Conservation (phyloP, 192 early-diverging fungal genomes). For the Mortierella antarctica region DNA sequence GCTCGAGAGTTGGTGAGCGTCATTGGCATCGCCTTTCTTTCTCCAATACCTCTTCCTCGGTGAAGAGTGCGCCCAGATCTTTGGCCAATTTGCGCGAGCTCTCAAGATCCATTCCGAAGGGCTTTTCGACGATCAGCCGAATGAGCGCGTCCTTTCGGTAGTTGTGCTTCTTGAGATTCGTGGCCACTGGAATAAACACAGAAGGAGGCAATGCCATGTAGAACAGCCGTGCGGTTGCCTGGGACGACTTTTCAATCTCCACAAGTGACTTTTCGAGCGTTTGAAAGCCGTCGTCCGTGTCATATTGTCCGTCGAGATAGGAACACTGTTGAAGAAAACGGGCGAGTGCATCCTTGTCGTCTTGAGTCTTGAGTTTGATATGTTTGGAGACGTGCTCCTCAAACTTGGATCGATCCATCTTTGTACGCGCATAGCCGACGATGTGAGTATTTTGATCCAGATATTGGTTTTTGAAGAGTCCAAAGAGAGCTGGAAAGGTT, state of each 20-base stretch:
- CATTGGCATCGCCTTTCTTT: no score
- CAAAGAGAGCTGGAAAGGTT: constrained; percentile 96
- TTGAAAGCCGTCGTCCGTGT: constrained; percentile 76
- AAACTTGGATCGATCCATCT: constrained; percentile 82
- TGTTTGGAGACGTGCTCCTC: constrained; percentile 74
- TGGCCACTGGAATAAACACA: constrained; percentile 91
- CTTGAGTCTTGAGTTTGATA: constrained; percentile 73
- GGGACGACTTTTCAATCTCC: constrained; percentile 63
- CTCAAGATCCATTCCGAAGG: constrained; percentile 94
- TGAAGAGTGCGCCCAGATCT: constrained; percentile 80
- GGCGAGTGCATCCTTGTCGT: constrained; percentile 64
- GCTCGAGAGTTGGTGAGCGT: no score
- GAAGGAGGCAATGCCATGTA: constrained; percentile 98
- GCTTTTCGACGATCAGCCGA: constrained; percentile 96
- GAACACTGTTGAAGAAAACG: constrained; percentile 77
- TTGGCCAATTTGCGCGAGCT: constrained; percentile 78
- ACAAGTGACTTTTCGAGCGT: constrained; percentile 70
- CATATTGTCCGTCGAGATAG: constrained; percentile 89
- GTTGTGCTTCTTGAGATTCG: constrained; percentile 74
- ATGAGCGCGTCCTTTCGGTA: constrained; percentile 76
- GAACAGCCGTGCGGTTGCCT: constrained; percentile 81
- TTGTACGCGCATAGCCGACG: constrained; percentile 92
- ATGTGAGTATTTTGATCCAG: constrained; percentile 82
- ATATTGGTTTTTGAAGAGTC: constrained; percentile 86
- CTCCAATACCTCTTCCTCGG: constrained; percentile 81